Conservation (phyloP, 305 asterid genomes). For the Fraxinus angustifolia region DNA sequence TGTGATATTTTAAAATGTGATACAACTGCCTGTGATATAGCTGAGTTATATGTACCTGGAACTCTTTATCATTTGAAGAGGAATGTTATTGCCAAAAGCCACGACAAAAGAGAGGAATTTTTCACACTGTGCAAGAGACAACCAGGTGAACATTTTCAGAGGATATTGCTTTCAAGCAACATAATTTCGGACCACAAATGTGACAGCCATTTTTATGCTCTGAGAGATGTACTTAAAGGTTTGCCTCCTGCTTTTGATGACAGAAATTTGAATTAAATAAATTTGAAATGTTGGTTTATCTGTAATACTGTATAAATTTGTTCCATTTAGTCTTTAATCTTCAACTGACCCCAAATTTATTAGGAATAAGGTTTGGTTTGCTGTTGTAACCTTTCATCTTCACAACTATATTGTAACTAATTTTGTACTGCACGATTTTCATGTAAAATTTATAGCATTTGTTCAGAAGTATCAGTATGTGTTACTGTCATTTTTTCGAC, state of each 20-base stretch:
- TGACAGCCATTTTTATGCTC: slow-evolving; percentile 77
- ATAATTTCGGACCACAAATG: slow-evolving; percentile 74
- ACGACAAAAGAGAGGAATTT: slow-evolving; percentile 32
- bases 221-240: slow-evolving; percentile 89
- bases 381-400: not conserved
- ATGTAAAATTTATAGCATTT: not conserved
- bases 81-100: slow-evolving; percentile 36
- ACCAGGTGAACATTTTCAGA: slow-evolving; percentile 73
- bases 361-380: not conserved
- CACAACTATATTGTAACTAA: not conserved
- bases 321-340: not conserved
- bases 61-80: slow-evolving; percentile 62
- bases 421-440: not conserved
- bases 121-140: slow-evolving; percentile 69
- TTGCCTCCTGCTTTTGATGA: slow-evolving; percentile 46
- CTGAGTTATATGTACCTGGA: slow-evolving; percentile 69
- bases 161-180: slow-evolving; percentile 67
- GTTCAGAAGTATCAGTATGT: not conserved
- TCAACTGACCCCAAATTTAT: not conserved
- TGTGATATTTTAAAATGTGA: slow-evolving; percentile 23
- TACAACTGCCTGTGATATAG: slow-evolving; percentile 17
- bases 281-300: not conserved
- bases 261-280: slow-evolving; percentile 23
- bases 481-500: not conserved
- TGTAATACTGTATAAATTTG: not conserved